These are phyloP conservation scores for Zelonia costaricensis DNA, from an alignment of 208 protist genomes.

Conservation along the genomic window DNA sequence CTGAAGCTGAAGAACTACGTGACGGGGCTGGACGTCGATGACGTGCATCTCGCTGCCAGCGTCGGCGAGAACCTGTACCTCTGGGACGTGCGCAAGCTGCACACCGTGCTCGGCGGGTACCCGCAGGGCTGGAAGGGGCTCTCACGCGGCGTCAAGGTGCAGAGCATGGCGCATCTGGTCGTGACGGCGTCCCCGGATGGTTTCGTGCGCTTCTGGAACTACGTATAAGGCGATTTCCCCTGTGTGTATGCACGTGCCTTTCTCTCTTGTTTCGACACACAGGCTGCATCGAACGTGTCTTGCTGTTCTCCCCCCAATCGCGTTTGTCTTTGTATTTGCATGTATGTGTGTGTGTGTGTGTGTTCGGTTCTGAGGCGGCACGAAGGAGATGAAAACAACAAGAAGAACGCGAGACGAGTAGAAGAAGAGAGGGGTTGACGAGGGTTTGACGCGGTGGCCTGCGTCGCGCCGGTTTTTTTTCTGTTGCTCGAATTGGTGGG, in stretches of 20 bases:
- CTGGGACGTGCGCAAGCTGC: constrained; percentile 81
- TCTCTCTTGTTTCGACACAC: constrained; percentile 1
- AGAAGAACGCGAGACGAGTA: no score
- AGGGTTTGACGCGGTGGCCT: no score
- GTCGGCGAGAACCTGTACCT: constrained; percentile 85
- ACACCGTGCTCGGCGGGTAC: constrained; percentile 72
- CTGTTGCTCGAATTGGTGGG: no score
- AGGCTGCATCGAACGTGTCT: no score
- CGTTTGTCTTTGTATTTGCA: no score
- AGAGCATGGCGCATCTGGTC: constrained; percentile 45
- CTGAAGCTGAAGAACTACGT: constrained; percentile 84
- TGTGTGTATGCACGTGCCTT: constrained; percentile 4
- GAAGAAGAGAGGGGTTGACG: no score
- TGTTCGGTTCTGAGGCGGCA: neutral
- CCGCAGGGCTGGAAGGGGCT: constrained; percentile 81
- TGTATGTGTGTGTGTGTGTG: constrained; percentile 18
- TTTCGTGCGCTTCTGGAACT: constrained; percentile 78
- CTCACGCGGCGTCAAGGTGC: constrained; percentile 70
- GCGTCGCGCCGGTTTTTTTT: no score
- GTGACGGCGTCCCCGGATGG: constrained; percentile 84
- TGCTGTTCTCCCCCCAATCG: no score
- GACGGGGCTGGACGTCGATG: constrained; percentile 77
- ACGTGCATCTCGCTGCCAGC: constrained; percentile 71
- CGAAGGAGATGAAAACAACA: no score
- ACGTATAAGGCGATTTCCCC: constrained; percentile 57